Base-by-base conservation (phyloP, 1,284 basidiomycete species). In the Vanrija sp. region DNA sequence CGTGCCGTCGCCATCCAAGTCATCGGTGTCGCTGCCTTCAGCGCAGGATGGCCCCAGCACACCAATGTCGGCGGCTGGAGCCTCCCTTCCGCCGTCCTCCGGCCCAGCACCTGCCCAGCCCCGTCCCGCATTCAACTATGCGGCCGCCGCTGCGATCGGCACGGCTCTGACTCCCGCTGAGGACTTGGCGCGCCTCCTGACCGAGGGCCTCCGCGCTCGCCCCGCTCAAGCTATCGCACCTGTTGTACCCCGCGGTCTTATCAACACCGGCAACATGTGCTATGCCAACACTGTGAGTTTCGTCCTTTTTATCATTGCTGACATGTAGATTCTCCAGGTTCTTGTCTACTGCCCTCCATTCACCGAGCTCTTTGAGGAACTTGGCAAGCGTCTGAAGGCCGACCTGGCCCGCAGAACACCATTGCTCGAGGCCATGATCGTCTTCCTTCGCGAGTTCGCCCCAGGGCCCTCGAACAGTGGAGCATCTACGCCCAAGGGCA, bases 251-350 rank as follows among this genome's bases (percentile, higher is more conserved):
- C 83, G 94, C 28, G 95, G 95, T 5, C 79, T 98, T 43, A 83
- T 98, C 67, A 98, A 98, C 77, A 88, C 86, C 6, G 95, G 95
- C 9, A 98, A 98, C 78, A 88, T 97, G 84, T 98, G 95, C 77
- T 98, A 97, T 72, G 93, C 94, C 50, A 98, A 98, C 69, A 87
- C 92, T 0, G 88, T 79, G 49, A 63, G 78, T 70, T 38, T 34
- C 10, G 4, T 15, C 1, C 0, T 4, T 19, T 1, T 25, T 38
- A 6, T 18, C 34, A 10, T 5, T 3, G 48, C 56, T 58, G 23
- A 52, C 25, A 26, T n/a, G 15, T 63, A 79, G 77, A 81, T 97
- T 29, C 78, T 98, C 23, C 95, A 98, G 78, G 85, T 90, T 2
- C 82, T 98, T 19, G 83, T 95, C 1, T 95, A 93, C 75, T 93